Evolutionary conservation across 1,284 basidiomycete species (phyloP), one percentile per base, ranked within the genome.

Genomic region (Vanrija sp.): DNA sequence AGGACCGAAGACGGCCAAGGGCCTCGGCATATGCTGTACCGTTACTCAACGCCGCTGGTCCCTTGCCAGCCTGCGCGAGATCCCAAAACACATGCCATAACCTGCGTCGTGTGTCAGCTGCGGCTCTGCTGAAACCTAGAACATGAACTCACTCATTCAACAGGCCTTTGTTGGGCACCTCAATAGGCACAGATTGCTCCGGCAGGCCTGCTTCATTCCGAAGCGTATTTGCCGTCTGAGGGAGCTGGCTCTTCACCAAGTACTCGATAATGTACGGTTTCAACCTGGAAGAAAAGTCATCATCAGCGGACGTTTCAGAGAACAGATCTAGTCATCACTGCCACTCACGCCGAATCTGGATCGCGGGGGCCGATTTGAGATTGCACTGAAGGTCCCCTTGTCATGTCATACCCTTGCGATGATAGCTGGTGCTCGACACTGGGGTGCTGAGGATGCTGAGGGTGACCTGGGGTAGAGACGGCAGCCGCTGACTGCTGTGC

Each of bases 41-140:
- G 46, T 71, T 71, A 10, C 67, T 66, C 14, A 73, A 67, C 1
- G 71, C 74, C 44, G 69, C 66, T 3, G 64, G 68, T 1, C 70
- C 69, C 49, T 75, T 77, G 0, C 74, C 71, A 8, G 69, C 71
- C 18, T 68, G 73, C 45, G 77, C 76, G 2, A 75, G 65, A 38
- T 79, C 78, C 73, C 75, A 77, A 49, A 78, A 79, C 8, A 74
- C 68, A 18, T 66, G 61, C 78, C 78, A 79, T 67, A 75, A 73
- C 51, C 76, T 77, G 49, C 21, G 19, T 18, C 12, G 12, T 14
- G 12, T 34, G 34, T 18, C 10, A 19, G n/a, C 15, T 7, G 19
- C 14, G 7, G 21, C 26, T 19, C 38, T 12, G 16, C 29, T 21
- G 26, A 51, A 34, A 45, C 19, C 15, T n/a, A 18, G n/a, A 34